Percentiles rank a stretch among this genome's conserved stretches.
These are phyloP conservation scores for Quercus wislizeni DNA, from an alignment of 306 rosid species.

Conservation along the genomic window DNA sequence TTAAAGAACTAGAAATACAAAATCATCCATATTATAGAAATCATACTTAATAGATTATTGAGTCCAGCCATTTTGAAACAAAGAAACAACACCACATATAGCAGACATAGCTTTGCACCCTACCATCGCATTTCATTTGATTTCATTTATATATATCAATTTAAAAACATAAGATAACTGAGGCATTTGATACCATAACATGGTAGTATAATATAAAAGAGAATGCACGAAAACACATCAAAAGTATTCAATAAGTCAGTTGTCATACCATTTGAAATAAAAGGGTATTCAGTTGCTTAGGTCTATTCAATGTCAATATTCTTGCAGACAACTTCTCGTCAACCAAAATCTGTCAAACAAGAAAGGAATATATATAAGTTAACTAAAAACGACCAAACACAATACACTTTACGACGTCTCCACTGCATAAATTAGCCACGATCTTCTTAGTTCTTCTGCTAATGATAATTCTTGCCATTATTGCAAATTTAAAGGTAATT, in stretches of 20 bases:
- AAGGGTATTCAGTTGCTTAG: conserved; percentile 76
- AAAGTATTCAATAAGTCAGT: neutral
- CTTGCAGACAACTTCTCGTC: conserved; percentile 45
- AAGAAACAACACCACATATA: neutral
- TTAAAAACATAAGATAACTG: neutral
- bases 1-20: neutral
- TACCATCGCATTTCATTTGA: no score
- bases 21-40: neutral
- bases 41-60: neutral
- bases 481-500: no score
- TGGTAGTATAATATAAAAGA: neutral
- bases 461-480: no score
- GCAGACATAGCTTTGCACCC: neutral
- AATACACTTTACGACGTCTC: no score
- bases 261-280: conserved; percentile 60
- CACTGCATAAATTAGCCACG: no score
- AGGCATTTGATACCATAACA: neutral
- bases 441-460: no score
- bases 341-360: conserved; percentile 52
- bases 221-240: neutral
- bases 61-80: no score
- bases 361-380: neutral
- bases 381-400: neutral
- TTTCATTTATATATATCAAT: neutral
- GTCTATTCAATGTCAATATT: conserved; percentile 65